Percentiles rank a stretch among this genome's conserved stretches.
Evolutionary conservation across 192 early-diverging fungal genomes (phyloP).

Genomic region (Chytriomyces hyalinus): DNA sequence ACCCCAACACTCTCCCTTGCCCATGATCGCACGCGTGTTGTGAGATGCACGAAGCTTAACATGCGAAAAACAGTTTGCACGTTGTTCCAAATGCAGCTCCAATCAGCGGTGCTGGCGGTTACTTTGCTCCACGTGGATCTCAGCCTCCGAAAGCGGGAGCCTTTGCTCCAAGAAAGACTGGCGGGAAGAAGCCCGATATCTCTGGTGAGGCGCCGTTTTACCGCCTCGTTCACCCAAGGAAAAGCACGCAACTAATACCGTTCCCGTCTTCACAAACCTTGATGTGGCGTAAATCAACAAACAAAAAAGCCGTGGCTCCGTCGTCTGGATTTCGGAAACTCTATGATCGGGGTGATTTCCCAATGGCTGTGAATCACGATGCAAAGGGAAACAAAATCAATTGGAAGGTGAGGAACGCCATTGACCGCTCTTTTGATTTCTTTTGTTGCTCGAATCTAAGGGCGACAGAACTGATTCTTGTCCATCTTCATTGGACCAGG

Average conservation of each 20-base stretch:
- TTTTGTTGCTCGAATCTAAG: background rate
- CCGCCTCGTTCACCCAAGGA: background rate
- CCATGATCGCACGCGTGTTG: background rate
- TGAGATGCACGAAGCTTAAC: background rate
- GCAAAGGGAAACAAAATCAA: constrained; percentile 72
- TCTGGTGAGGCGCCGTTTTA: constrained; percentile 8
- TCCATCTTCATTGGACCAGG: constrained; percentile 34
- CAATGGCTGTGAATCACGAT: constrained; percentile 66
- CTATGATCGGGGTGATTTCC: constrained; percentile 68
- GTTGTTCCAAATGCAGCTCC: constrained; percentile 27
- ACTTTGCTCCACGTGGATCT: constrained; percentile 63
- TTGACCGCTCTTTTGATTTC: background rate
- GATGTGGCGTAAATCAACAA: background rate
- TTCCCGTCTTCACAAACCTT: background rate
- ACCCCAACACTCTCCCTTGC: background rate
- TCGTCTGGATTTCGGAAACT: constrained; percentile 60
- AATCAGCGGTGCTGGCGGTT: constrained; percentile 56
- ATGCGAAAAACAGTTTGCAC: constrained; percentile 24
- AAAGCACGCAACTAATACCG: background rate
- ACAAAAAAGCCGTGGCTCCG: constrained; percentile 28
- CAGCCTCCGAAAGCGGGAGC: constrained; percentile 66
- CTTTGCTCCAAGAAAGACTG: constrained; percentile 51
- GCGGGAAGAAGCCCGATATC: constrained; percentile 34
- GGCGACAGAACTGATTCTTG: background rate
- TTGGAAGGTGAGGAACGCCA: constrained; percentile 56